Percentiles rank a stretch among this genome's conserved stretches.
phyloP scores from a whole-genome alignment of 2,329 filamentous ascomycete genomes.

The Trichophyton simii region DNA sequence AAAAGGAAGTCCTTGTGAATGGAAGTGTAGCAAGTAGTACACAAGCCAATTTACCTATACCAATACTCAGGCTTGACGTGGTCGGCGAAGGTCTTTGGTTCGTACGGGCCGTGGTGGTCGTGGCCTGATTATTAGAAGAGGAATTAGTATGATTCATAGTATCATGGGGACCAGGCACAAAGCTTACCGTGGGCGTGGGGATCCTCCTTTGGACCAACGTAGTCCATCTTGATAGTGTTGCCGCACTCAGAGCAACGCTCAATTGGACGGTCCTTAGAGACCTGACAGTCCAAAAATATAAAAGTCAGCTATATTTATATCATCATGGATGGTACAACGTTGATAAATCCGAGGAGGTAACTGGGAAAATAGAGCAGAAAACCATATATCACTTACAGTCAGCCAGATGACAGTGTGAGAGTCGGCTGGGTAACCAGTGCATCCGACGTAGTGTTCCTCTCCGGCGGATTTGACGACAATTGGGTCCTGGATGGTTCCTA shows the following conservation, averaged over 20 bases:
- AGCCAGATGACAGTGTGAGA: slow-evolving; percentile 87
- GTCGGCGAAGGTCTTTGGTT: slow-evolving; percentile 95
- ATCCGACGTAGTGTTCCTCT: slow-evolving; percentile 92
- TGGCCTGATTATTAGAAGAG: neutral
- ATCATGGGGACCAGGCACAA: neutral
- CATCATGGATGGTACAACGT: too few relatives aligned
- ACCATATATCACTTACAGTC: slow-evolving; percentile 47
- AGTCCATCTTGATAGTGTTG: slow-evolving; percentile 95
- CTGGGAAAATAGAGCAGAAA: too few relatives aligned
- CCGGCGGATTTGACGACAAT: slow-evolving; percentile 84
- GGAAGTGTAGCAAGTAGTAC: neutral
- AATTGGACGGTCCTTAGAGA: slow-evolving; percentile 77
- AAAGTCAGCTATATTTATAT: neutral
- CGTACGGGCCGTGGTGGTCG: slow-evolving; percentile 40
- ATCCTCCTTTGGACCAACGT: slow-evolving; percentile 72
- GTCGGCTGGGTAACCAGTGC: slow-evolving; percentile 87
- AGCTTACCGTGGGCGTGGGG: slow-evolving; percentile 37
- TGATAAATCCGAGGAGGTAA: too few relatives aligned
- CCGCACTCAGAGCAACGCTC: slow-evolving; percentile 97
- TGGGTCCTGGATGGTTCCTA: slow-evolving; percentile 79
- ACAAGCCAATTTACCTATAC: slow-evolving; percentile 43
- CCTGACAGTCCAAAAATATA: slow-evolving; percentile 36
- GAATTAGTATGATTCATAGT: neutral
- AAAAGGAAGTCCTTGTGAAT: neutral
- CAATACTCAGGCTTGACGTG: slow-evolving; percentile 91